Base-by-base conservation (phyloP, 2,329 filamentous ascomycete genomes). In the Helotiales sp. region DNA sequence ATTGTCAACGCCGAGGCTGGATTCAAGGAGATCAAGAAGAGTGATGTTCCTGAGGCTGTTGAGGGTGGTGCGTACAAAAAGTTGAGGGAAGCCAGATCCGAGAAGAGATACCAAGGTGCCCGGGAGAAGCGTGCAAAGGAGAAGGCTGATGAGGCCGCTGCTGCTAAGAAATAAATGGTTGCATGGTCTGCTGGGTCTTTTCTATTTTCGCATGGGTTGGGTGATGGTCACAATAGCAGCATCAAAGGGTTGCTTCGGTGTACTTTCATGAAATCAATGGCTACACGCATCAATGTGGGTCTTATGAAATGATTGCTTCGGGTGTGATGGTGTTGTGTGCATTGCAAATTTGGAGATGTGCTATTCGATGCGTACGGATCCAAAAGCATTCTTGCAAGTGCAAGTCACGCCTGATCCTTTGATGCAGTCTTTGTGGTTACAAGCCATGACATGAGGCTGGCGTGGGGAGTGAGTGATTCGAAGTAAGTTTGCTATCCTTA, bases 111-210 rank as follows among this genome's bases (percentile, higher is more conserved):
- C 73, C 78, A 84, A 66, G 95, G 95, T 79, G 84, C 84, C 74
- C 87, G 92, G 77, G 93, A 96, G 85, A 98, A 98, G 92, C 88
- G 95, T 74, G 87, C 83, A 71, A 90, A 88, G 84, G 90, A 91
- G 72, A 93, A 89, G 83, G 89, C 87, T 71, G 90, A 93, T 76
- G 90, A 89, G 74, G 89, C 89, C 76, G 82, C 81, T 74, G 73
- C 78, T 68, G 85, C 86, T 79, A 93, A 93, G 89, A 93, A 95
- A 88, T 93, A 63, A 56, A 56, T 22, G 53, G 47, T 30, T 46
- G 40, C 50, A 42, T 34, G 63, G 57, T 65, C 61, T 69, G 54
- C 61, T 67, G 63, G 65, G 56, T 65, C 65, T 70, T 63, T 61
- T 53, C 60, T 62, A 55, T 63, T 58, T 61, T 66, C 65, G 63